Base-by-base conservation (phyloP, 108 stramenopile genomes). In the Nitzschia sp. region DNA sequence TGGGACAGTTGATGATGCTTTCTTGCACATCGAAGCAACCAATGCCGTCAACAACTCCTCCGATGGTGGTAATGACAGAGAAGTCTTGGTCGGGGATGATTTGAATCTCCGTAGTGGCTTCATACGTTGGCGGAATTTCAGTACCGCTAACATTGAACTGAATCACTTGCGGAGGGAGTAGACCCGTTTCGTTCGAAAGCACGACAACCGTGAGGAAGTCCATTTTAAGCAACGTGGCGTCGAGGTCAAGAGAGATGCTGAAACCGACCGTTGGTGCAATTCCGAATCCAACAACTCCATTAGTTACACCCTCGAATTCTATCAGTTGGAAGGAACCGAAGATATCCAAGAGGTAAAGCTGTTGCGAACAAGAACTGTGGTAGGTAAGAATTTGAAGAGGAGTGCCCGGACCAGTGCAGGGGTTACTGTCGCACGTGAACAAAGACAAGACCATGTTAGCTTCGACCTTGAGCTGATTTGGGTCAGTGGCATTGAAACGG, bases 311-410 rank as follows among this genome's bases (percentile, higher is more conserved):
- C 46, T 68, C 51, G 35, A 66, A 75, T n/a, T 54, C 33, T 19
- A 62, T 42, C 26, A 75, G 27, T 30, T 75, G 74, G 42, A 26
- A 26, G 3, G 74, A 33, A 28, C 67, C 74, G 32, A 75, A 75
- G 3, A n/a, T 58, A 46, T 75, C 74, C 31, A 53, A 54, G 45
- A 75, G 67, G 53, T 58, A 75, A 47, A 75, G 54, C 23, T 55
- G 29, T 33, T 75, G 67, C 0, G 74, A 75, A 46, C 74, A 75
- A 42, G 74, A 75, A 36, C 66, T 66, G 38, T 68, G 74, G 24
- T 63, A 60, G 11, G 42, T 6, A 21, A 55, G 28, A 25, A 15
- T 13, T 34, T 75, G 74, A 4, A 75, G 18, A 24, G 46, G 13
- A 9, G 6, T 13, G 28, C 46, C 68, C 17, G 45, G 38, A 19